These are phyloP conservation scores for Teratosphaeria viscida DNA, from an alignment of 2,329 filamentous ascomycete genomes.

Conservation along the genomic window DNA sequence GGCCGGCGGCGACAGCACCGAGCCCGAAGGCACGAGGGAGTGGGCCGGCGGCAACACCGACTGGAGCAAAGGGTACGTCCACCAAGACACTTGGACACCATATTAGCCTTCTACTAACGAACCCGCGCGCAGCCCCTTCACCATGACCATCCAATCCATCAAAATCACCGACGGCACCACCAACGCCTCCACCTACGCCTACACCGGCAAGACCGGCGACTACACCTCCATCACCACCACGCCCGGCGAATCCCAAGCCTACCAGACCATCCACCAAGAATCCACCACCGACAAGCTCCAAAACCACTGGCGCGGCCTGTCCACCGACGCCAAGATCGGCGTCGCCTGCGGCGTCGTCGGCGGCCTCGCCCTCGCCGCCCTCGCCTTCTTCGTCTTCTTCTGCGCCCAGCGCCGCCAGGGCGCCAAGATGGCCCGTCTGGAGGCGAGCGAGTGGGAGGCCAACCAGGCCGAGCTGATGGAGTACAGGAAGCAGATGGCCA, in stretches of 20 bases:
- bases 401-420: constrained; percentile 41
- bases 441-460: constrained; percentile 37
- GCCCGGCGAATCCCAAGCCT: constrained; percentile 19
- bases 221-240: constrained; percentile 37
- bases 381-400: constrained; percentile 34
- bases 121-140: constrained; percentile 19
- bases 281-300: constrained; percentile 33
- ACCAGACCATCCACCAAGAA: constrained; percentile 28
- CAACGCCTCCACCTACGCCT: constrained; percentile 30
- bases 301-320: constrained; percentile 33
- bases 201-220: constrained; percentile 29
- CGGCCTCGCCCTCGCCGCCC: constrained; percentile 26
- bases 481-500: constrained; percentile 14
- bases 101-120: neutral
- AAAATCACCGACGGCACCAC: no score
- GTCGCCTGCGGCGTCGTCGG: constrained; percentile 37
- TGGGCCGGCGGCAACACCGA: constrained; percentile 29
- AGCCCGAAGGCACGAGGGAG: constrained; percentile 29
- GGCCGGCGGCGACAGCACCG: constrained; percentile 78
- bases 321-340: constrained; percentile 38
- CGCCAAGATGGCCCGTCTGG: constrained; percentile 37
- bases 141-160: constrained; percentile 26
- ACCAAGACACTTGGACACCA: no score
- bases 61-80: constrained; percentile 22
- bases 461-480: constrained; percentile 26